Evolutionary conservation across 2,329 filamentous ascomycete genomes (phyloP).

Genomic region (Phialocephala sp.): DNA sequence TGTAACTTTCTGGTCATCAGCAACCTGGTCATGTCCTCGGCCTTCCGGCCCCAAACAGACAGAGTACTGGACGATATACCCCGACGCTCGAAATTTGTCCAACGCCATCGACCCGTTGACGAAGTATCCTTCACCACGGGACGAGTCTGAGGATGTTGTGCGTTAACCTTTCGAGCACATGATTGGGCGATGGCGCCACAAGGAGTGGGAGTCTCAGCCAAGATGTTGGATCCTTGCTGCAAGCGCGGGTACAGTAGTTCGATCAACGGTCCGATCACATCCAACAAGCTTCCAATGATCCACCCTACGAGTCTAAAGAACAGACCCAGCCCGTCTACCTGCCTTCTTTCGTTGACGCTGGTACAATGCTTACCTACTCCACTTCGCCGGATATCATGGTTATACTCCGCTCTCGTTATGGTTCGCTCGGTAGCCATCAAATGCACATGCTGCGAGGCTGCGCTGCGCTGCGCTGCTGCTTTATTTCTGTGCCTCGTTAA

Average conservation of each 20-base stretch:
- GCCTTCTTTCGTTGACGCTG: constrained; percentile 10
- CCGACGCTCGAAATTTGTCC: constrained; percentile 6
- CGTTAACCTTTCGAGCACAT: constrained; percentile 19
- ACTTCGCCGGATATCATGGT: constrained; percentile 27
- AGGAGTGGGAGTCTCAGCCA: constrained; percentile 18
- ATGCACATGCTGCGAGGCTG: constrained; percentile 26
- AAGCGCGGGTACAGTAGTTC: not conserved
- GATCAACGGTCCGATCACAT: constrained; percentile 20
- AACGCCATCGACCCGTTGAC: constrained; percentile 7
- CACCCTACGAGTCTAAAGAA: not conserved
- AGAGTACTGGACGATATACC: not conserved
- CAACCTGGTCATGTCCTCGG: not conserved
- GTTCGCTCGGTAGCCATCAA: constrained; percentile 25
- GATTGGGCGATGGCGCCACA: constrained; percentile 33
- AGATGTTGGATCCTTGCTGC: too few species aligned
- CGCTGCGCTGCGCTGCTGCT: constrained; percentile 16
- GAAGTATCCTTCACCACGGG: constrained; percentile 18
- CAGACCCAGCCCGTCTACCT: constrained; percentile 5
- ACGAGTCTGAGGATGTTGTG: constrained; percentile 35
- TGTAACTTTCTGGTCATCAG: not conserved
- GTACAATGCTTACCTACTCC: constrained; percentile 16
- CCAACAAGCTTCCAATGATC: not conserved
- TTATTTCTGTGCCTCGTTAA: not conserved
- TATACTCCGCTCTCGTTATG: constrained; percentile 23
- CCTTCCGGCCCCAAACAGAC: not conserved